Evolutionary conservation across 176 grass and related monocot species (phyloP).

Genomic region (Bromus sterilis): DNA sequence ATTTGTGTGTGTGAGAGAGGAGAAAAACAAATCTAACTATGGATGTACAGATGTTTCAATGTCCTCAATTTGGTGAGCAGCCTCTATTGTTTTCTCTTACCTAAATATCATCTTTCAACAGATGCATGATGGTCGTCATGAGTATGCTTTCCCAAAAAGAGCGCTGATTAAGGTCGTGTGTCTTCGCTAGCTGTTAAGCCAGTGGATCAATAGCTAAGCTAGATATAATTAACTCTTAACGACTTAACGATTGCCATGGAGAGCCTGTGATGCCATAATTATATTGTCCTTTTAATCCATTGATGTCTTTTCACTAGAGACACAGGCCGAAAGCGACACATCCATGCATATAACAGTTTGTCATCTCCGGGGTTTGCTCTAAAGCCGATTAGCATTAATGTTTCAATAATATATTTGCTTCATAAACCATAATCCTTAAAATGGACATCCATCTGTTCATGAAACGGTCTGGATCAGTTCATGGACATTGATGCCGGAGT

Average conservation of each 20-base stretch:
- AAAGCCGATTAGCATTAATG: background rate
- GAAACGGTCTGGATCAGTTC: too few relatives aligned
- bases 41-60: background rate
- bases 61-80: background rate
- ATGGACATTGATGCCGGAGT: too few relatives aligned
- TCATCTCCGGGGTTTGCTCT: background rate
- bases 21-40: background rate
- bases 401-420: too few relatives aligned
- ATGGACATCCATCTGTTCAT: too few relatives aligned
- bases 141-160: background rate
- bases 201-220: background rate
- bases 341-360: background rate
- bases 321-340: background rate
- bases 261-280: background rate
- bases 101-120: background rate
- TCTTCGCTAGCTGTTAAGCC: conserved; percentile 13
- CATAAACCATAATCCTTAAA: too few relatives aligned
- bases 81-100: background rate
- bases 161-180: background rate
- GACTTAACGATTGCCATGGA: too few relatives aligned
- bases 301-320: too few relatives aligned
- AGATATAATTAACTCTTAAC: background rate
- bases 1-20: too few relatives aligned
- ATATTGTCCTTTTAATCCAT: too few relatives aligned
- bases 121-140: background rate